Base-by-base conservation (phyloP, 768 basidiomycete species). In the Calocybe gangraenosa region DNA sequence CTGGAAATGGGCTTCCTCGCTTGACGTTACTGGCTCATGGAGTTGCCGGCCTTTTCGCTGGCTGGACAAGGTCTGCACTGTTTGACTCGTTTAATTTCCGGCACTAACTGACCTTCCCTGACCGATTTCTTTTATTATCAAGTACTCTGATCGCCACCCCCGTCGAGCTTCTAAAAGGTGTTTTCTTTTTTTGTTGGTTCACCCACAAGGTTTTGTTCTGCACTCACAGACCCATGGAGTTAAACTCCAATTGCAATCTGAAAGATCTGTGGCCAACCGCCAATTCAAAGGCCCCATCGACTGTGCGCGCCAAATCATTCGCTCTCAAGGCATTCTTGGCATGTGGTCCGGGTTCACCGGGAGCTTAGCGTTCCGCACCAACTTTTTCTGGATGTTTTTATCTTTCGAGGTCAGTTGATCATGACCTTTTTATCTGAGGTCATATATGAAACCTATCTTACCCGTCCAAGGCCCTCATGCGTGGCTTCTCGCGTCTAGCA, bases 321-420 rank as follows among this genome's bases (percentile, higher is more conserved):
- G 68, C 7, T 64, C 70, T 9, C 81, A 85, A 57, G 89, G 90
- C 11, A 39, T 78, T 7, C 45, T 61, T 14, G 88, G 88, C 6
- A 66, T 91, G 49, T 92, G 84, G 81, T 78, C 79, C 54, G 89
- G 87, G 42, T 74, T 91, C 50, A 77, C 79, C 0, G 86, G 83
- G 1, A 86, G 83, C 50, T 68, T 89, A 21, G 74, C 79, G 4
- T 88, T 84, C 61, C 67, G 89, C 39, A 76, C 77, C 46, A 84
- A 82, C 65, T 89, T 90, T 63, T 77, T 84, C 48, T 85, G 79
- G 76, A 83, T 89, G 81, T 91, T 89, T 61, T 68, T 84, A 32
- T 78, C 78, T 20, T 75, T 84, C 50, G 83, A 86, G 71, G 80
- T 78, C 32, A 32, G 59, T 48, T 20, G 40, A 31, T 37, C 30